Evolutionary conservation across 306 rosid genomes (phyloP).

Genomic region (Abrus pulchellus): DNA sequence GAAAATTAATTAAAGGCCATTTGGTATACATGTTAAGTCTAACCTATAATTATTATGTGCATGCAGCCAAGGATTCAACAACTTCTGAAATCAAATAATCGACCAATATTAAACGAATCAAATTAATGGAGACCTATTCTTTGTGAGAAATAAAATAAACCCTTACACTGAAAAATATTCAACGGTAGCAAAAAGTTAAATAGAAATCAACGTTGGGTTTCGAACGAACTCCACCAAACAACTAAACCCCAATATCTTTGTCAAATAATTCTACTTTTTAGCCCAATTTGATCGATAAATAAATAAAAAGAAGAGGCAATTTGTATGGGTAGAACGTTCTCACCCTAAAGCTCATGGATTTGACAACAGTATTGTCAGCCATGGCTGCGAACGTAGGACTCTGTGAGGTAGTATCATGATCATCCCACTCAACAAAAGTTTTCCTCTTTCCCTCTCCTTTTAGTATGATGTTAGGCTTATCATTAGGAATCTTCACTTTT

Average conservation of each 20-base stretch:
- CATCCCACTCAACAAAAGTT: constrained; percentile 78
- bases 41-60: neutral
- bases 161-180: neutral
- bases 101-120: neutral
- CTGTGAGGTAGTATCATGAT: constrained; percentile 53
- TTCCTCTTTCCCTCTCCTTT: constrained; percentile 69
- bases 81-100: neutral
- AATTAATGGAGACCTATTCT: neutral
- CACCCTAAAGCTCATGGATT: constrained; percentile 72
- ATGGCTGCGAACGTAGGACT: constrained; percentile 75
- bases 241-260: neutral
- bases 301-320: neutral
- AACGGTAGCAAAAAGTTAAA: neutral
- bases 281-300: neutral
- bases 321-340: constrained; percentile 1
- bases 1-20: too few species aligned
- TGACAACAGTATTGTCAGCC: constrained; percentile 70
- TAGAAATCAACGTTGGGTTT: neutral
- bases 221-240: constrained; percentile 7
- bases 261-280: neutral
- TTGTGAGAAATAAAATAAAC: neutral
- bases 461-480: constrained; percentile 75
- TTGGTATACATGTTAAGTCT: neutral
- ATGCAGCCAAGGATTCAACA: neutral
- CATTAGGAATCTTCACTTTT: constrained; percentile 65